Base-by-base conservation (phyloP, 2,329 filamentous ascomycete genomes). In the Thelonectria blattea region DNA sequence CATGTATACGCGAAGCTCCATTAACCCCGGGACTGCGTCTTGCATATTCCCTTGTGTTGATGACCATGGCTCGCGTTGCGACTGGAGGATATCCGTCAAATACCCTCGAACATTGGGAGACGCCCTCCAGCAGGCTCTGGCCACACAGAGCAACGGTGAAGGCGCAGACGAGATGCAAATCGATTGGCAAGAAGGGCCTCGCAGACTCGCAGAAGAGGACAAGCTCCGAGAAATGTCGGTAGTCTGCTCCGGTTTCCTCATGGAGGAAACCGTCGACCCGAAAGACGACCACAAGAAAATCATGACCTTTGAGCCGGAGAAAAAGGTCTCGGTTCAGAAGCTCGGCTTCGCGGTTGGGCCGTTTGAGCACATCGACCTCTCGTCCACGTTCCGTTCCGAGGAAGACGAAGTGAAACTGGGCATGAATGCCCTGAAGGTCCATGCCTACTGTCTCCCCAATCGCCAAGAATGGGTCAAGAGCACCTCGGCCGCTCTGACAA, bases 31-130 rank as follows among this genome's bases (percentile, higher is more conserved):
- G 30, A 89, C 88, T 17, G 89, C 92, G 1, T 94, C 89, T 48
- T 93, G 90, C 68, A 87, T 98, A 24, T 99, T 99, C 70, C 95
- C 95, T 1, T 98, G 95, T 74, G 84, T 98, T 53, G 95, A 99
- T 73, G 91, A 96, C 72, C 86, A 90, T 22, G 88, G 88, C 34
- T 89, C 91, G 58, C 86, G 92, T 57, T 94, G 90, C 71, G 88
- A 89, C 11, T 99, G 95, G 91, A 92, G 93, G 58, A 84, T 99
- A 51, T 91, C 91, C 2, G 89, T 99, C 71, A 92, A 90, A 59
- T 94, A 90, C 68, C 92, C 94, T 11, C 87, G 90, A 52, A 97
- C 93, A 0, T 80, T 99, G 1, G 93, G 93, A 5, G 93, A 97
- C 78, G 90, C 85, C 12, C 80, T 89, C 42, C 79, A 77, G 66